Percentiles rank a stretch among this genome's conserved stretches.
Conservation (phyloP, 352 stramenopile genomes). For the Vaucheria bursata region DNA sequence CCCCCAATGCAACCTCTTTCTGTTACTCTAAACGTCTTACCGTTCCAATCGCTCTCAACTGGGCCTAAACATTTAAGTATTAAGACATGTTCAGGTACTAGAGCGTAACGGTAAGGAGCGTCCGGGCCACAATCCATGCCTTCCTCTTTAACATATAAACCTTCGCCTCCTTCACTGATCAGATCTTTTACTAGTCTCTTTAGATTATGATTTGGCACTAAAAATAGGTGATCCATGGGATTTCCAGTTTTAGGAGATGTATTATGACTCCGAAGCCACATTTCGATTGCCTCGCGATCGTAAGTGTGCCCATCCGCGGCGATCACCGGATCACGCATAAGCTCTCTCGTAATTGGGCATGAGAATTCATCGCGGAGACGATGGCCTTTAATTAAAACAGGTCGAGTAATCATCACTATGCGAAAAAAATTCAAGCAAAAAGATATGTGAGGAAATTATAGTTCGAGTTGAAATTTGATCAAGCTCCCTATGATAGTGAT, state of each 20-base stretch:
- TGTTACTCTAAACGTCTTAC: conserved; percentile 51
- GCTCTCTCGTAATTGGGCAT: conserved; percentile 83
- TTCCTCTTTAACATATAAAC: conserved; percentile 39
- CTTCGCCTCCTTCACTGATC: conserved; percentile 49
- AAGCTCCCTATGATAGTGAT: neutral
- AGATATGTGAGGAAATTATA: neutral
- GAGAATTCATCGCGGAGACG: conserved; percentile 40
- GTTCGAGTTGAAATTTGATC: neutral
- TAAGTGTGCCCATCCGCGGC: conserved; percentile 94
- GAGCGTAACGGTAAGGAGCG: conserved; percentile 27
- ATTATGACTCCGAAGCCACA: conserved; percentile 77
- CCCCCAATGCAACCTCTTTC: conserved; percentile 44
- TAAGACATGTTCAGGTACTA: conserved; percentile 36
- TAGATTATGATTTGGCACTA: conserved; percentile 65
- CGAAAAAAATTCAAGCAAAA: no score
- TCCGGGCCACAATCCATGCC: neutral
- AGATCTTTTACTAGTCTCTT: conserved; percentile 54
- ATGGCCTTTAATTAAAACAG: conserved; percentile 17
- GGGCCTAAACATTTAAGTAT: conserved; percentile 51
- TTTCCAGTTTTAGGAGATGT: conserved; percentile 54
- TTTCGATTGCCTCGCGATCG: conserved; percentile 78
- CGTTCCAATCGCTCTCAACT: conserved; percentile 52
- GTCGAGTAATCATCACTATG: conserved; percentile 4
- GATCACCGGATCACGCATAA: conserved; percentile 91
- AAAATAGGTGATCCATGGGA: conserved; percentile 43